These are phyloP conservation scores for Sutorius eximius DNA, from an alignment of 1,284 basidiomycete species.

Conservation along the genomic window DNA sequence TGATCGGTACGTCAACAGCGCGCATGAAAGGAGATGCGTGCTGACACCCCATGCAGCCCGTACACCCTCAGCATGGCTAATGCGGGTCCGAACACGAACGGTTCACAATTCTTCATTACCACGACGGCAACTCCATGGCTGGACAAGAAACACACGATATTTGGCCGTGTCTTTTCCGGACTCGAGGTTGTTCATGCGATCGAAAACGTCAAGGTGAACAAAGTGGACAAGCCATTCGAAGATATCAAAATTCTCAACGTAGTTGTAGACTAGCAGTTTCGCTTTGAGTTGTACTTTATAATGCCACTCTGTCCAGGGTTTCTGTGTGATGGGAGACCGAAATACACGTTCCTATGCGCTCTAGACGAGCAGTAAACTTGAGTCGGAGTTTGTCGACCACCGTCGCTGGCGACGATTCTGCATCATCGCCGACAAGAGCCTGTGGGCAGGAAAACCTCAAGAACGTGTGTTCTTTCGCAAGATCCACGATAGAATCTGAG, in stretches of 20 bases:
- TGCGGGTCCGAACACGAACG: slow-evolving; percentile 91
- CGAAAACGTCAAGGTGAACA: slow-evolving; percentile 78
- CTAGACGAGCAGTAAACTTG: slow-evolving; percentile 26
- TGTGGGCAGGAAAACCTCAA: slow-evolving; percentile 46
- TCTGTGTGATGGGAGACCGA: slow-evolving; percentile 32
- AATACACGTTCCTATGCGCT: slow-evolving; percentile 10
- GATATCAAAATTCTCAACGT: slow-evolving; percentile 88
- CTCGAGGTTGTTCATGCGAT: slow-evolving; percentile 85
- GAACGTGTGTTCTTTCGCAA: slow-evolving; percentile 27
- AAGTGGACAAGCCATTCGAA: slow-evolving; percentile 85
- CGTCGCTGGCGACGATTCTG: slow-evolving; percentile 19
- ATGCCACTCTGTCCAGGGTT: slow-evolving; percentile 42
- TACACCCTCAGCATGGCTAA: slow-evolving; percentile 99
- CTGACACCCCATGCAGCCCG: slow-evolving; percentile 52
- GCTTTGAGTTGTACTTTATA: slow-evolving; percentile 27
- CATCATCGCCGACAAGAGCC: slow-evolving; percentile 17
- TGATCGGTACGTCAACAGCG: too few species aligned
- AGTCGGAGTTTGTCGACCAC: slow-evolving; percentile 22
- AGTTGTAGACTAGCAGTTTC: slow-evolving; percentile 53
- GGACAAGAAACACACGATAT: slow-evolving; percentile 95
- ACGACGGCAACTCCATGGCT: slow-evolving; percentile 95
- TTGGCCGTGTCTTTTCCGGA: slow-evolving; percentile 81
- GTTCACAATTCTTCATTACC: slow-evolving; percentile 98
- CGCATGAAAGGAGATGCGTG: neutral
- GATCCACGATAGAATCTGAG: neutral